Evolutionary conservation across 2,329 filamentous ascomycete species (phyloP).

Genomic region (Aspergillus terreus): DNA sequence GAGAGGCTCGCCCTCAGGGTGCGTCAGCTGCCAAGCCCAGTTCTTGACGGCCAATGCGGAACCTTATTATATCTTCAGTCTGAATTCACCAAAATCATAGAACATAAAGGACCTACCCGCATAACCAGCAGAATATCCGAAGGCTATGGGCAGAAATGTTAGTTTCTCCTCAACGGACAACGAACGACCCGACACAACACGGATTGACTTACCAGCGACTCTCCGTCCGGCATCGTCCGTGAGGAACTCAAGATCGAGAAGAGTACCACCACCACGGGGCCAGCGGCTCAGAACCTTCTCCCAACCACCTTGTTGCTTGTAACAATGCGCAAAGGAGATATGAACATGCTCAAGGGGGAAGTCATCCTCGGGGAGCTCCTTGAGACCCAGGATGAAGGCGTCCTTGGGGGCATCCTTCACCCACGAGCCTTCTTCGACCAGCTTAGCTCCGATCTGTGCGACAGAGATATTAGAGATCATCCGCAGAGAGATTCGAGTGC

Average conservation of each 20-base stretch:
- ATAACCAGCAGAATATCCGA: constrained; percentile 69
- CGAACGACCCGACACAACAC: not conserved
- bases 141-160: constrained; percentile 27
- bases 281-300: constrained; percentile 75
- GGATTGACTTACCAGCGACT: constrained; percentile 33
- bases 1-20: constrained; percentile 63
- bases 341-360: constrained; percentile 69
- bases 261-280: constrained; percentile 67
- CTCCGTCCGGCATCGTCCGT: constrained; percentile 65
- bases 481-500: not conserved
- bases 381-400: constrained; percentile 70
- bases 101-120: constrained; percentile 42
- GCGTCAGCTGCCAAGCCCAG: constrained; percentile 77
- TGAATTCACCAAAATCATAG: not conserved
- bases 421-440: constrained; percentile 67
- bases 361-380: constrained; percentile 71
- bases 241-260: constrained; percentile 86
- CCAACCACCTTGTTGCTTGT: constrained; percentile 76
- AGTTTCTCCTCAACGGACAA: not conserved
- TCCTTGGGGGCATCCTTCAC: constrained; percentile 59
- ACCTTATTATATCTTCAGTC: constrained; percentile 34
- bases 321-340: constrained; percentile 70
- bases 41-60: constrained; percentile 71
- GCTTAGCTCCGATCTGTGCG: constrained; percentile 55
- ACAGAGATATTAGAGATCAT: not conserved